phyloP scores from a whole-genome alignment of 805 yeast genomes.

The Metschnikowia cubensis region DNA sequence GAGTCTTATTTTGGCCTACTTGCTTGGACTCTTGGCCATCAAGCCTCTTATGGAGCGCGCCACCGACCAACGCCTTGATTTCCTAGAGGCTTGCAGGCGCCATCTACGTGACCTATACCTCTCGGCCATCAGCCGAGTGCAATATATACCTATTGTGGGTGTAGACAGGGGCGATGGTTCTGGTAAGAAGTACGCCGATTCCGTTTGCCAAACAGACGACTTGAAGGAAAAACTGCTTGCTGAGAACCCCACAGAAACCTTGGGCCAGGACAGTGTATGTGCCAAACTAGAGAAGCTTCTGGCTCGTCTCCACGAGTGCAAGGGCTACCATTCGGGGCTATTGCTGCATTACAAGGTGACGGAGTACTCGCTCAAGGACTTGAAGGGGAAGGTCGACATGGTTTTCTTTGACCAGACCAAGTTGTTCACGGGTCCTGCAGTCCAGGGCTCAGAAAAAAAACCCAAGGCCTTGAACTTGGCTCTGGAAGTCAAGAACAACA shows the following conservation, averaged over 20 bases:
- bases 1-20: conserved; percentile 25
- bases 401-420: conserved; percentile 31
- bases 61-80: conserved; percentile 28
- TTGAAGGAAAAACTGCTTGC: conserved; percentile 20
- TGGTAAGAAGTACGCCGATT: conserved; percentile 34
- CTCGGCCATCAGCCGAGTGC: conserved; percentile 30
- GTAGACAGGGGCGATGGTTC: conserved; percentile 24
- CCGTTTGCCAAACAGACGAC: conserved; percentile 35
- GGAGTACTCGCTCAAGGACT: conserved; percentile 29
- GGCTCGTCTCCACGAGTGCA: conserved; percentile 22
- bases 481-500: conserved; percentile 32
- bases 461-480: conserved; percentile 23
- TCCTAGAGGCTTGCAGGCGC: conserved; percentile 30
- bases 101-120: conserved; percentile 35
- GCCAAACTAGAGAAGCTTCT: conserved; percentile 23
- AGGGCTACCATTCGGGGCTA: conserved; percentile 25
- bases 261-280: conserved; percentile 23
- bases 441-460: conserved; percentile 3
- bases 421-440: conserved; percentile 21
- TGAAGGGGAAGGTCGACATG: conserved; percentile 35
- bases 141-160: conserved; percentile 39
- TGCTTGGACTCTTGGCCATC: conserved; percentile 30
- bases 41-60: conserved; percentile 34
- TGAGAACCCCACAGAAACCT: conserved; percentile 20
- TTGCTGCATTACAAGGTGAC: conserved; percentile 31